Evolutionary conservation across 305 asterid species (phyloP), one percentile per base, ranked within the genome.

Genomic region (Ilex paraguariensis): DNA sequence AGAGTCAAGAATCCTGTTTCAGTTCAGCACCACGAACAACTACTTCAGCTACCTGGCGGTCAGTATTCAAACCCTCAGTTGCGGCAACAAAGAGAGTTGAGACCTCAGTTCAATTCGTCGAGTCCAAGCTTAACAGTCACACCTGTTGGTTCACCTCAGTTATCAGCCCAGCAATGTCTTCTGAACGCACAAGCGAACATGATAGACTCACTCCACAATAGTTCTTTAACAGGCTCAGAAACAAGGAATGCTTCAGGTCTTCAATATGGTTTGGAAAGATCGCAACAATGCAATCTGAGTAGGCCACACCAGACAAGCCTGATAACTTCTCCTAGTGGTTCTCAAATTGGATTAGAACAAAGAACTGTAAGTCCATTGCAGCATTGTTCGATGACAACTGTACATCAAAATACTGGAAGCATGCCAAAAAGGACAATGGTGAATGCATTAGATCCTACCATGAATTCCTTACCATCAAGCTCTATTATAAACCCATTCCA

Each of bases 1-100:
- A 62, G 63, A 30, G 13, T 54, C 6, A 11, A 31, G 50, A 72
- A 66, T 54, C 15, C 58, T 10, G 9, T 13, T 33, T 39, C 62
- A 1, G 11, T 52, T 60, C 68, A 56, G 56, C 72, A 65, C 51
- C 59, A 52, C 57, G 82, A 68, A 50, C 69, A 32, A 57, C 69
- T 21, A 57, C 75, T 57, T 12, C 69, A 73, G 69, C 45, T 65
- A 57, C 66, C 75, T 40, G 39, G 45, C n/a, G 57, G 31, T 55
- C 75, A 61, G 45, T 56, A 61, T 10, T 65, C 63, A 63, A 57
- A 67, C 53, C 55, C 75, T 54, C 73, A 62, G 61, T 49, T 56
- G 65, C 80, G 57, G 70, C 85, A 72, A 62, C 72, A 65, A 58
- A 76, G 57, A 39, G 66, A 53, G 58, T 52, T 31, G 4, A 46